These are phyloP conservation scores for Cadophora luteo-olivacea DNA, from an alignment of 2,329 filamentous ascomycete genomes.

Conservation along the genomic window DNA sequence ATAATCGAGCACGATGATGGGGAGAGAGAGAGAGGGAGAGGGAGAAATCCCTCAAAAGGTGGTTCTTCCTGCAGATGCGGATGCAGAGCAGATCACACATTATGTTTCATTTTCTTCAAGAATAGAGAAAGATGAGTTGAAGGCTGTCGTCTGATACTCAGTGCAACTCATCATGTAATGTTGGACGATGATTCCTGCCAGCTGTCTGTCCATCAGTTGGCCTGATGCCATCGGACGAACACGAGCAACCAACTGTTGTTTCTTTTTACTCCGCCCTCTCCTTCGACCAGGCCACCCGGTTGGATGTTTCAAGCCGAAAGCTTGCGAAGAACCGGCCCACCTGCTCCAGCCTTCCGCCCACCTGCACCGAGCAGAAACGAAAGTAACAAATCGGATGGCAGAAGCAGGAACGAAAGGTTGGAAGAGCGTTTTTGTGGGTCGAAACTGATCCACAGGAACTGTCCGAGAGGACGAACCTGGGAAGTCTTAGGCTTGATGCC, in stretches of 20 bases:
- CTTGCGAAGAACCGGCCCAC: slow-evolving; percentile 7
- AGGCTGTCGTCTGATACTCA: slow-evolving; percentile 1
- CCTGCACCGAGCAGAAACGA: not conserved
- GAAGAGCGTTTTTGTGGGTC: not conserved
- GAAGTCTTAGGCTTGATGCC: not conserved
- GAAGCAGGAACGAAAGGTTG: slow-evolving; percentile 7
- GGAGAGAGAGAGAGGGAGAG: not conserved
- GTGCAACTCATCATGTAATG: not conserved
- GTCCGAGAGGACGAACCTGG: not conserved
- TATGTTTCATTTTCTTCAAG: not conserved
- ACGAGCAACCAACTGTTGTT: slow-evolving; percentile 8
- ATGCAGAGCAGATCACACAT: slow-evolving; percentile 1
- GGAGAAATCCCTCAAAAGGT: slow-evolving; percentile 14
- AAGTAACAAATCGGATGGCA: slow-evolving; percentile 11
- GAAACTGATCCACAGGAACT: not conserved
- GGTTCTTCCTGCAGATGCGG: slow-evolving; percentile 11
- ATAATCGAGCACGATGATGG: not conserved
- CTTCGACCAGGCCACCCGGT: slow-evolving; percentile 5
- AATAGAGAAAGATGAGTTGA: not conserved
- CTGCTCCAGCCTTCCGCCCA: not conserved
- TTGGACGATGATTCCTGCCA: not conserved
- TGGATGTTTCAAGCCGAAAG: slow-evolving; percentile 8
- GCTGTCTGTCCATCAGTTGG: not conserved
- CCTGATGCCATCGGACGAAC: slow-evolving; percentile 13
- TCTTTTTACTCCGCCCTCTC: not conserved